Conservation (phyloP, 2,329 filamentous ascomycete genomes). For the Fusarium sp. region DNA sequence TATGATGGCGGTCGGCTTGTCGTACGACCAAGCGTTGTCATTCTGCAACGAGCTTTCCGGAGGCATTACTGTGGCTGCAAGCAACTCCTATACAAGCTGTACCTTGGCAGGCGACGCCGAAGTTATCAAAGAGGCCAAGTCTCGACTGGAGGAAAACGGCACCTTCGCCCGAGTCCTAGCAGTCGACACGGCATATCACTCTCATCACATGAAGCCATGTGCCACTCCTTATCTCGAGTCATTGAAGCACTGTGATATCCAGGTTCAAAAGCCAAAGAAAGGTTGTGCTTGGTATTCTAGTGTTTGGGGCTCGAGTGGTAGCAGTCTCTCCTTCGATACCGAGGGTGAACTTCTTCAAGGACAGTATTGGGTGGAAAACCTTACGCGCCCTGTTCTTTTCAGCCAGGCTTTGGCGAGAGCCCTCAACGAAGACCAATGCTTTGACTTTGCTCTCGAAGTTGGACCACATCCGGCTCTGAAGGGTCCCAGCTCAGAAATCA, state of each 20-base stretch:
- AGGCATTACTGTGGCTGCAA: not conserved
- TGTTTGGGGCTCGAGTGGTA: not conserved
- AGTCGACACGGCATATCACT: not conserved
- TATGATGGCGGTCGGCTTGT: not conserved
- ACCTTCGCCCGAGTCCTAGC: not conserved
- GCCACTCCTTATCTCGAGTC: not conserved
- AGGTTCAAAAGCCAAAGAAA: not conserved
- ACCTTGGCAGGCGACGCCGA: not conserved
- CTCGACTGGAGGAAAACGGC: not conserved
- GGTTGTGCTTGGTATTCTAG: not conserved
- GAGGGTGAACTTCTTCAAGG: not conserved
- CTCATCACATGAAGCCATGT: slow-evolving; percentile 1
- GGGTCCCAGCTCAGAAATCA: not conserved
- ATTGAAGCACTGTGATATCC: not conserved
- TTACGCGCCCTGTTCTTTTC: not conserved
- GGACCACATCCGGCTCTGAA: not conserved
- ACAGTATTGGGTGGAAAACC: not conserved
- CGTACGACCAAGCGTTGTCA: not conserved
- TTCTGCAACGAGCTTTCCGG: not conserved
- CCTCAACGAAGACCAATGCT: slow-evolving; percentile 3
- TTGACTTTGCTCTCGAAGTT: not conserved
- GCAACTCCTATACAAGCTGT: not conserved
- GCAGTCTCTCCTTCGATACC: too few species aligned
- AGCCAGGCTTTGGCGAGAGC: slow-evolving; percentile 2
- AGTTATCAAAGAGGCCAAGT: not conserved